Evolutionary conservation across 139 green algal species (phyloP).

Genomic region (Chlamydomonas applanata): DNA sequence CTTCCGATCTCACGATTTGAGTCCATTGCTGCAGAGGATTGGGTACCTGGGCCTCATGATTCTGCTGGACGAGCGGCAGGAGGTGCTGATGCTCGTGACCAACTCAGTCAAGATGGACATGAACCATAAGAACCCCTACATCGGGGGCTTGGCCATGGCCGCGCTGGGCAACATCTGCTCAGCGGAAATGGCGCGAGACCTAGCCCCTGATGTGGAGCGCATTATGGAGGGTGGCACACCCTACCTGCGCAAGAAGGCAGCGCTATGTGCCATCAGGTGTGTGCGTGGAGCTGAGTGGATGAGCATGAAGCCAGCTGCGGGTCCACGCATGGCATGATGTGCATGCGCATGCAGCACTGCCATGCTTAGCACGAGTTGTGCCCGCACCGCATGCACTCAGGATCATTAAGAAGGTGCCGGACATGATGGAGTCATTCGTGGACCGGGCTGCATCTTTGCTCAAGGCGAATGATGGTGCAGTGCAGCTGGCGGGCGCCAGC

Average conservation of each 20-base stretch:
- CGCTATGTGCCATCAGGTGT: conserved; percentile 75
- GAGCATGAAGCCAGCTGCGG: not conserved
- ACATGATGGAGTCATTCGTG: conserved; percentile 86
- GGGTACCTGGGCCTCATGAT: conserved; percentile 98
- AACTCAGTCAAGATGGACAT: conserved; percentile 98
- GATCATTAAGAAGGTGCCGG: conserved; percentile 91
- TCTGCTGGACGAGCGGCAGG: conserved; percentile 95
- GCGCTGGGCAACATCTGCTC: conserved; percentile 97
- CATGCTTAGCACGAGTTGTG: no score
- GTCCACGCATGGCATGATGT: not conserved
- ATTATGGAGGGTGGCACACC: conserved; percentile 75
- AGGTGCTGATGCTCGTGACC: conserved; percentile 99
- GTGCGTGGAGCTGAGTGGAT: not conserved
- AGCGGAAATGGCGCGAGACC: conserved; percentile 94
- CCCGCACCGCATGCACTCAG: conserved; percentile 17
- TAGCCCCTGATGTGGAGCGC: conserved; percentile 90
- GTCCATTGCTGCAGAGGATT: conserved; percentile 67
- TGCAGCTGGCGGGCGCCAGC: conserved; percentile 78
- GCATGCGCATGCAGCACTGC: not conserved
- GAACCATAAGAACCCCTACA: conserved; percentile 83
- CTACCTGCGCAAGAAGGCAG: conserved; percentile 96
- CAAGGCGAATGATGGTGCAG: conserved; percentile 86
- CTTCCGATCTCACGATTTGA: not conserved
- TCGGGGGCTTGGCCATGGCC: conserved; percentile 88
- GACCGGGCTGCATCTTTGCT: conserved; percentile 75